These are phyloP conservation scores for Austropuccinia psidii DNA, from an alignment of 1,284 basidiomycete genomes.

Conservation along the genomic window DNA sequence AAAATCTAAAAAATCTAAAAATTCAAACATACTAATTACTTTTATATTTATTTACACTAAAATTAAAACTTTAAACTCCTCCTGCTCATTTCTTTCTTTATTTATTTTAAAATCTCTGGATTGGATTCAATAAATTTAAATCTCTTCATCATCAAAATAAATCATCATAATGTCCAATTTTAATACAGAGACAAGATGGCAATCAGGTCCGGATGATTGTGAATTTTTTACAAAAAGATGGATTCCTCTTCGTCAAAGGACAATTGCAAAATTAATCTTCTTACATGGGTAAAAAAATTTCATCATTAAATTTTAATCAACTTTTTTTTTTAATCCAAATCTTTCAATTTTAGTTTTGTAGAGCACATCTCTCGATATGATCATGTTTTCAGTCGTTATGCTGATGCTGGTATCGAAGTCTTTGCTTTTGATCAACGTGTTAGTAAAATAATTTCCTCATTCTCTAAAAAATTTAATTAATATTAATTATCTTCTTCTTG, in stretches of 20 bases:
- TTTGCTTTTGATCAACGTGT: constrained; percentile 49
- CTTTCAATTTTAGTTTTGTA: constrained; percentile 45
- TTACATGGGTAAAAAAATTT: constrained; percentile 41
- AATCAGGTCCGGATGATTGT: background rate
- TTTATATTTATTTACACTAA: too few relatives aligned
- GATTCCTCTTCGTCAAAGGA: constrained; percentile 15
- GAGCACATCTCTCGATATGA: constrained; percentile 49
- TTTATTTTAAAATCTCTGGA: too few relatives aligned
- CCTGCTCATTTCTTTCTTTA: too few relatives aligned
- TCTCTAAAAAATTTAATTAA: background rate
- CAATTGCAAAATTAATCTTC: constrained; percentile 40
- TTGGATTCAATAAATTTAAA: too few relatives aligned
- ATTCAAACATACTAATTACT: too few relatives aligned
- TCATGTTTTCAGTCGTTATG: constrained; percentile 47
- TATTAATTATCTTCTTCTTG: background rate
- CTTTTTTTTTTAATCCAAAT: background rate
- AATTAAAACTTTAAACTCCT: too few relatives aligned
- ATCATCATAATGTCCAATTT: constrained; percentile 18
- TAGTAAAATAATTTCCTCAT: background rate
- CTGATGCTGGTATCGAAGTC: constrained; percentile 47
- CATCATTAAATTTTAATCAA: too few relatives aligned
- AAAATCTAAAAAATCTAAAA: too few relatives aligned
- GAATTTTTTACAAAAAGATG: constrained; percentile 42
- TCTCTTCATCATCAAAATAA: too few relatives aligned
- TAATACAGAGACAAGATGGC: constrained; percentile 1